phyloP scores from a whole-genome alignment of 1,284 basidiomycete species.

The Cryptococcus sp. region DNA sequence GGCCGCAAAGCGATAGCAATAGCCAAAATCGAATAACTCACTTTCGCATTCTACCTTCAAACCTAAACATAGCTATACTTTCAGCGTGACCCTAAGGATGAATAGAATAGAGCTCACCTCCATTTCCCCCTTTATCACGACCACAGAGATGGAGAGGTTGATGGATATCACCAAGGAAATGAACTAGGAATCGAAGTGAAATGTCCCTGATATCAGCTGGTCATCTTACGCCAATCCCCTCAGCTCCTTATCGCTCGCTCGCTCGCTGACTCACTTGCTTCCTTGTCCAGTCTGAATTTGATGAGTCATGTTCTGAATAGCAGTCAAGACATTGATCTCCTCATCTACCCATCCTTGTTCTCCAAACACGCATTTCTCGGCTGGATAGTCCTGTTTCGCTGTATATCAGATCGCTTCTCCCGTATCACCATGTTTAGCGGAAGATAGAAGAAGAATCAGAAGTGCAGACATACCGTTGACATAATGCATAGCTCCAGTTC shows the following conservation, averaged over 20 bases:
- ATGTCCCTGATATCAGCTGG: conserved; percentile 51
- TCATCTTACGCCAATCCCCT: conserved; percentile 2
- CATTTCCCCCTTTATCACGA: conserved; percentile 78
- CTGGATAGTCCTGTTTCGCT: conserved; percentile 62
- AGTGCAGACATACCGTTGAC: conserved; percentile 40
- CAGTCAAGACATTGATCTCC: conserved; percentile 68
- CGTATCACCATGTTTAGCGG: neutral
- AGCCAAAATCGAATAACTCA: conserved; percentile 10
- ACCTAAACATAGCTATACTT: conserved; percentile 58
- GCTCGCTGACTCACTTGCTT: conserved; percentile 6
- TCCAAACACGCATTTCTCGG: conserved; percentile 70
- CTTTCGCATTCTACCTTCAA: conserved; percentile 56
- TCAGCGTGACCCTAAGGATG: conserved; percentile 1
- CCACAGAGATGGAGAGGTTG: conserved; percentile 86
- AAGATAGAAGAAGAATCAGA: neutral
- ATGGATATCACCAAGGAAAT: conserved; percentile 87
- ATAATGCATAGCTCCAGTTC: conserved; percentile 52
- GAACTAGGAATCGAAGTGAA: conserved; percentile 82
- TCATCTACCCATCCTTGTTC: conserved; percentile 66
- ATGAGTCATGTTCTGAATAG: conserved; percentile 65
- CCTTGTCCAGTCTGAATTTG: conserved; percentile 38
- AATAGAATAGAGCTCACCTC: conserved; percentile 34
- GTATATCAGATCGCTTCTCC: neutral
- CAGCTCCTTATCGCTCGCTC: neutral
- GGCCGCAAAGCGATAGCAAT: neutral